Conservation (phyloP, 306 rosid species). For the Glycine tomentella region DNA sequence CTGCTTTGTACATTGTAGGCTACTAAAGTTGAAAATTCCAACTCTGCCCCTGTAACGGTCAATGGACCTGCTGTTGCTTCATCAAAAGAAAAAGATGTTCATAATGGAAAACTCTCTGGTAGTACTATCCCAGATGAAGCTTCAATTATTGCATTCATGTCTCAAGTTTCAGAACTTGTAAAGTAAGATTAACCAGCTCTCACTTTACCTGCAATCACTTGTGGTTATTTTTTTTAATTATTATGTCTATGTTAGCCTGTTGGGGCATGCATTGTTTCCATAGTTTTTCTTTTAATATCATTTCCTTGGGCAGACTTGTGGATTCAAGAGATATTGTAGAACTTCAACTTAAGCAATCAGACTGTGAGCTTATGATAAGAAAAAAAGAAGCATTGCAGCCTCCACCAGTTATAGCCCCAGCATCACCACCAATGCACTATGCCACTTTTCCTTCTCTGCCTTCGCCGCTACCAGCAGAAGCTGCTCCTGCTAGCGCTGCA, state of each 20-base stretch:
- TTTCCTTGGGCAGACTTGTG: conserved; percentile 72
- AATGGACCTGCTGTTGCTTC: conserved; percentile 52
- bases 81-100: conserved; percentile 51
- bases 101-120: conserved; percentile 43
- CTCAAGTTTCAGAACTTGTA: conserved; percentile 87
- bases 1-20: conserved; percentile 57
- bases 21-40: conserved; percentile 55
- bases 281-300: conserved; percentile 24
- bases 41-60: conserved; percentile 62
- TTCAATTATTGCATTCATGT: conserved; percentile 69
- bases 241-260: not conserved
- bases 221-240: not conserved
- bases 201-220: conserved; percentile 19
- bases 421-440: conserved; percentile 55
- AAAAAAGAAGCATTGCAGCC: conserved; percentile 84
- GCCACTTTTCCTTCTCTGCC: conserved; percentile 48
- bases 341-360: conserved; percentile 82
- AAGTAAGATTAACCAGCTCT: conserved; percentile 61
- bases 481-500: conserved; percentile 57
- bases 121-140: conserved; percentile 53
- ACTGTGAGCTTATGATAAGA: conserved; percentile 75
- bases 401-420: conserved; percentile 49
- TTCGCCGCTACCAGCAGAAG: conserved; percentile 44
- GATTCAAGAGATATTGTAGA: conserved; percentile 97
- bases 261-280: not conserved